phyloP scores from a whole-genome alignment of 2,329 filamentous ascomycete species.

The Neopestalotiopsis rosae region DNA sequence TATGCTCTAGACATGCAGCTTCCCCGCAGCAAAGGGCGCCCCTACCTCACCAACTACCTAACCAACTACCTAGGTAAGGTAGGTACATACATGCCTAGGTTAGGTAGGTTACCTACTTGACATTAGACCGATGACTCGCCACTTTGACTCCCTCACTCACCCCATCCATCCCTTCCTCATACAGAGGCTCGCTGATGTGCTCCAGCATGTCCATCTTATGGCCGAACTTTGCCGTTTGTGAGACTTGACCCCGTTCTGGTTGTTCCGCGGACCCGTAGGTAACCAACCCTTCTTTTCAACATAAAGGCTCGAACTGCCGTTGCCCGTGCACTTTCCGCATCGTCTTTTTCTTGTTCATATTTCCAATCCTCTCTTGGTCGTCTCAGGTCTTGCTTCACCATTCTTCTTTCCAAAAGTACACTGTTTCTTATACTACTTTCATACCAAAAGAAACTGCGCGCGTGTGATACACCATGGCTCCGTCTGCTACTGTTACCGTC shows the following conservation, averaged over 20 bases:
- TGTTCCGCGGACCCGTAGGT: neutral
- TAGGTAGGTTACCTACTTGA: too few relatives aligned
- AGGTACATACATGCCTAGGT: too few relatives aligned
- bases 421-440: neutral
- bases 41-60: too few relatives aligned
- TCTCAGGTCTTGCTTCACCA: neutral
- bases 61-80: too few relatives aligned
- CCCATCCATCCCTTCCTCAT: neutral
- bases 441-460: neutral
- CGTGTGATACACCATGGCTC: slow-evolving; percentile 7
- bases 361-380: neutral
- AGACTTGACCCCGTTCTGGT: neutral
- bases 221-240: neutral
- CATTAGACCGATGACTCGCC: neutral
- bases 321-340: neutral
- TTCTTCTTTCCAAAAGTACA: neutral
- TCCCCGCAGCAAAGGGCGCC: neutral
- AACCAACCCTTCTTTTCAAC: neutral
- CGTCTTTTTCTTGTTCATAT: neutral
- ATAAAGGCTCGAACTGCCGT: neutral
- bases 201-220: neutral
- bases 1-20: neutral
- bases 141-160: neutral
- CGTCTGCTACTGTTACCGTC: neutral
- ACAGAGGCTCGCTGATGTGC: slow-evolving; percentile 1